Evolutionary conservation across 805 yeast species (phyloP), one percentile per base, ranked within the genome.

Genomic region (Maudiozyma barnettii): DNA sequence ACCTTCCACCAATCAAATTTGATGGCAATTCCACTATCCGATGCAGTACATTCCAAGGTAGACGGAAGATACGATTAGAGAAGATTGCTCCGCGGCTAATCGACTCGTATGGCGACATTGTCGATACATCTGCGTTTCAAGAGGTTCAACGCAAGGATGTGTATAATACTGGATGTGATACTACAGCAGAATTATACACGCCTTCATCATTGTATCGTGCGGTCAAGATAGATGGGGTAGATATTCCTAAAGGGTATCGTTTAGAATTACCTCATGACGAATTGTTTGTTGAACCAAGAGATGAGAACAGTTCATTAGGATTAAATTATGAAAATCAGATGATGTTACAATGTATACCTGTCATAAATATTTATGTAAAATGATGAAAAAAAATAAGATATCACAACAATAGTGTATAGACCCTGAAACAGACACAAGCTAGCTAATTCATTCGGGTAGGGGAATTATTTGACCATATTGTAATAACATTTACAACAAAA

Each of bases 31-130:
- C 53, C 20, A 50, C 42, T 39, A 35, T 52, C 14, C 49, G 38
- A 37, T 54, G 45, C 50, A 46, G 40, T 26, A 61, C 43, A 72
- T 72, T 57, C 47, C 69, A 44, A 13, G 45, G 45, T 6, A 39
- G 45, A 41, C 33, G 45, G 5, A 48, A 39, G 19, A 9, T 50
- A 20, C n/a, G 46, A 19, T 8, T 50, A 2, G 53, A 47, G 30
- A 42, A 36, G 14, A 5, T 50, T 5, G 9, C 5, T 7, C 45
- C 49, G 4, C 31, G 39, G 4, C 13, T 13, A 13, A 38, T 46
- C 6, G 47, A 45, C n/a, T 19, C 40, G 1, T 49, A 40, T 30
- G 49, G 49, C 9, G 22, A 38, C 2, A 16, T 9, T 8, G 23
- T 29, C 7, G 7, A 12, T 5, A 10, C 14, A 5, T 6, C 14